Conservation (phyloP, 2,329 filamentous ascomycete species). For the Penicillium sp. region DNA sequence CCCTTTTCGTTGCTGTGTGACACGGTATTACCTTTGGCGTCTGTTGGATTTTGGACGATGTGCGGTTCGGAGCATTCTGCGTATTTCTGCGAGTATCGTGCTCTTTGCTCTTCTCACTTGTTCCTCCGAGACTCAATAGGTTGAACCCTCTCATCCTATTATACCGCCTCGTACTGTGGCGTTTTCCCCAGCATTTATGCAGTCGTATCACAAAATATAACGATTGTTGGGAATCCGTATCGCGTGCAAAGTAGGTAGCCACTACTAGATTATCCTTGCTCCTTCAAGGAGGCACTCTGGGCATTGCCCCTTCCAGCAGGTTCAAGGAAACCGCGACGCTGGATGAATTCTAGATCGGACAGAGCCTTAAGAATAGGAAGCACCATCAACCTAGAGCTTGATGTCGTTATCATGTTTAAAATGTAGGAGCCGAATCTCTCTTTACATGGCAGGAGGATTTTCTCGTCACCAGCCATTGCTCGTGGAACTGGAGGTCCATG, state of each 20-base stretch:
- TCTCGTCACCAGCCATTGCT: too few species aligned
- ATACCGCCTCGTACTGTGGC: background rate
- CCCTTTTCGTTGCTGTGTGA: slow-evolving; percentile 11
- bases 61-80: slow-evolving; percentile 12
- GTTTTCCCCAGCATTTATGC: background rate
- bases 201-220: slow-evolving; percentile 5
- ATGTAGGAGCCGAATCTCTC: too few species aligned
- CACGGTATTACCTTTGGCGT: slow-evolving; percentile 18
- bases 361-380: too few species aligned
- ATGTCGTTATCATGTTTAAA: too few species aligned
- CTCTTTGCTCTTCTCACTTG: background rate
- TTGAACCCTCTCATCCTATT: background rate
- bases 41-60: slow-evolving; percentile 14
- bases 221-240: background rate
- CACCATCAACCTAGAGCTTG: too few species aligned
- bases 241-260: background rate
- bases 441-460: too few species aligned
- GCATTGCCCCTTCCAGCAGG: too few species aligned
- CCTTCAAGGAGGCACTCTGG: background rate
- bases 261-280: background rate
- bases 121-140: background rate
- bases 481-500: too few species aligned
- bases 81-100: slow-evolving; percentile 14
- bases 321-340: too few species aligned
- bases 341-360: too few species aligned